phyloP scores from a whole-genome alignment of 2,329 filamentous ascomycete species.

The Hymenoscyphus linearis region DNA sequence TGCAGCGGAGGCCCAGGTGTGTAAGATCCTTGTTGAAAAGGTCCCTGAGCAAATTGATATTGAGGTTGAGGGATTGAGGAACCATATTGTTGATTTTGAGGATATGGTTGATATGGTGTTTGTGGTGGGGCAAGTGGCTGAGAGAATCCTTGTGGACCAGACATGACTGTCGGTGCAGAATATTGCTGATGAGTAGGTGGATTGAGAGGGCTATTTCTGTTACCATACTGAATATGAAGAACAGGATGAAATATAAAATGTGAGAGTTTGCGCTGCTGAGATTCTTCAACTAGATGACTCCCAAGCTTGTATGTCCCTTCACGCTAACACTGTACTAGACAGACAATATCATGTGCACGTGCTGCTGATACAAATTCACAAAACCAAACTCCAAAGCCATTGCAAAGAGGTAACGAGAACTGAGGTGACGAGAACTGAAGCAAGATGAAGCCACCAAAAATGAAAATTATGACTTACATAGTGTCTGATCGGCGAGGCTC shows the following conservation, averaged over 20 bases:
- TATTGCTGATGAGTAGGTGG: conserved; percentile 26
- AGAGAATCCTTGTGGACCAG: conserved; percentile 17
- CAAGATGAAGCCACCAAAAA: background rate
- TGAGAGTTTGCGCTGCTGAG: background rate
- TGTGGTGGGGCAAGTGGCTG: conserved; percentile 16
- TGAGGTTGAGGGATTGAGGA: conserved; percentile 16
- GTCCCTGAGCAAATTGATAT: conserved; percentile 11
- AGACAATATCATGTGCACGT: background rate
- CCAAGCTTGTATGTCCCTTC: background rate
- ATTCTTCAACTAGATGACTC: background rate
- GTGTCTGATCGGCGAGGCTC: conserved; percentile 43
- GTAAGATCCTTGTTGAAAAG: conserved; percentile 5
- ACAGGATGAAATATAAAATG: background rate
- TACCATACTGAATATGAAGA: conserved; percentile 9
- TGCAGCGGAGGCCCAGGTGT: conserved; percentile 4
- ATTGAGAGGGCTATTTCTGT: conserved; percentile 19
- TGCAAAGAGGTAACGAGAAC: background rate
- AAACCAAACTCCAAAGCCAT: background rate
- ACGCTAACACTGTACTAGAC: background rate
- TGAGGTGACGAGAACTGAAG: background rate
- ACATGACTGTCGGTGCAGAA: conserved; percentile 3
- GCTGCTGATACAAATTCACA: background rate
- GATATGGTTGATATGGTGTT: conserved; percentile 17
- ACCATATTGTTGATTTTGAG: conserved; percentile 23
- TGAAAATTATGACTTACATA: conserved; percentile 40